A percentile compares a stretch with the other conserved stretches of the same genome.
These are phyloP conservation scores for Solanum paucissectum DNA, from an alignment of 257 asterid species.

Conservation along the genomic window DNA sequence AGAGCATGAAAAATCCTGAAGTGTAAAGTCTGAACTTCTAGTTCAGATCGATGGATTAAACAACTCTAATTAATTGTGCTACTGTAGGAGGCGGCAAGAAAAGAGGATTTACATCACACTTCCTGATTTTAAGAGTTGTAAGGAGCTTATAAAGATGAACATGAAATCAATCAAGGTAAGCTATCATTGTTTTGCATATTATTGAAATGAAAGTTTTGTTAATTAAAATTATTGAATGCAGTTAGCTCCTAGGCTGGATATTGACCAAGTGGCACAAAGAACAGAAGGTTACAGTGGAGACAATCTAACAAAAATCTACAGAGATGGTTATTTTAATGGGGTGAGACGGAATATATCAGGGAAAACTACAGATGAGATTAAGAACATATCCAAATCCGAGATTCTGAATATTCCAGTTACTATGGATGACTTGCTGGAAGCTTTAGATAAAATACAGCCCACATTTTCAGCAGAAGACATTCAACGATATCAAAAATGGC, in stretches of 20 bases:
- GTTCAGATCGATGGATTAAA: constrained; percentile 89
- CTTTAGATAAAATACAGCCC: too few relatives aligned
- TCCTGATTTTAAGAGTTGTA: constrained; percentile 75
- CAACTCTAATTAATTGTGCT: constrained; percentile 31
- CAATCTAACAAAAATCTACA: too few relatives aligned
- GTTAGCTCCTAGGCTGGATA: constrained; percentile 48
- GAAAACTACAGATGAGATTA: too few relatives aligned
- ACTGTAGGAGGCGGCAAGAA: constrained; percentile 82
- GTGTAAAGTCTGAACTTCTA: constrained; percentile 80
- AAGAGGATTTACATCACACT: constrained; percentile 87
- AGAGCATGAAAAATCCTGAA: constrained; percentile 85
- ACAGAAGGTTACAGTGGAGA: too few relatives aligned
- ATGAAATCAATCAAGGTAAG: constrained; percentile 75
- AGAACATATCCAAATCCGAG: too few relatives aligned
- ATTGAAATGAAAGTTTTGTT: background rate
- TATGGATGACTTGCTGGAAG: too few relatives aligned
- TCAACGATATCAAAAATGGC: too few relatives aligned
- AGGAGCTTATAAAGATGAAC: constrained; percentile 78
- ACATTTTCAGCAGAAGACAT: too few relatives aligned
- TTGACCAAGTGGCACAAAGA: background rate
- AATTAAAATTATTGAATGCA: background rate
- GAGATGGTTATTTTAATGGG: too few relatives aligned
- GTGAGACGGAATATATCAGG: too few relatives aligned
- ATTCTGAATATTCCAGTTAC: too few relatives aligned
- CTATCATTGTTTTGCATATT: background rate